Evolutionary conservation across 208 protist species (phyloP).

Genomic region (Balamuthia mandrillaris): DNA sequence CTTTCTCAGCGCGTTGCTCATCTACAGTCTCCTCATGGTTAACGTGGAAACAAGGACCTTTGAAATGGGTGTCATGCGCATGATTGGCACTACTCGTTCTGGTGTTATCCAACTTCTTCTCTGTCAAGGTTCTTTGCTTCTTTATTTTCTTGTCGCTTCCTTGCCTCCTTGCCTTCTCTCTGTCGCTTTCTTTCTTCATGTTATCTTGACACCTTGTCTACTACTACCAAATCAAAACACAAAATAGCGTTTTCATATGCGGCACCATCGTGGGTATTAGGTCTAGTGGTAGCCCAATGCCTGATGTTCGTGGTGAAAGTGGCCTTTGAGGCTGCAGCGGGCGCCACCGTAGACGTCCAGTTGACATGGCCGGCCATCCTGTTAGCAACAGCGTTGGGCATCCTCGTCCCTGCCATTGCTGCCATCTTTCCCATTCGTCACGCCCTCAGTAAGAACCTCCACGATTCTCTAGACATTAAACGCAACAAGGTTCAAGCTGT

Average conservation of each 20-base stretch:
- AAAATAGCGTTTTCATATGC: conserved; percentile 64
- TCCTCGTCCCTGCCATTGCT: conserved; percentile 79
- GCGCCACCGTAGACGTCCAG: conserved; percentile 45
- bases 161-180: neutral
- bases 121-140: neutral
- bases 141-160: conserved; percentile 19
- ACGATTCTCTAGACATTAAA: conserved; percentile 79
- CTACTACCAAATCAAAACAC: neutral
- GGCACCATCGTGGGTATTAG: conserved; percentile 48
- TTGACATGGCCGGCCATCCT: conserved; percentile 52
- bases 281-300: conserved; percentile 61
- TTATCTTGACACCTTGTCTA: neutral
- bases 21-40: conserved; percentile 88
- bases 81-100: conserved; percentile 71
- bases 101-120: conserved; percentile 10
- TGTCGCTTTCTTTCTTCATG: neutral
- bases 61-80: conserved; percentile 87
- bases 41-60: conserved; percentile 85
- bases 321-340: neutral
- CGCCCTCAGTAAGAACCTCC: conserved; percentile 73
- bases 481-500: conserved; percentile 52
- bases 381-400: conserved; percentile 73
- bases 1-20: conserved; percentile 81
- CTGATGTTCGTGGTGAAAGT: neutral
- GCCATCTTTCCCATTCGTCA: conserved; percentile 80